phyloP scores from a whole-genome alignment of 306 rosid species.

The Oxytropis ochrocephala region DNA sequence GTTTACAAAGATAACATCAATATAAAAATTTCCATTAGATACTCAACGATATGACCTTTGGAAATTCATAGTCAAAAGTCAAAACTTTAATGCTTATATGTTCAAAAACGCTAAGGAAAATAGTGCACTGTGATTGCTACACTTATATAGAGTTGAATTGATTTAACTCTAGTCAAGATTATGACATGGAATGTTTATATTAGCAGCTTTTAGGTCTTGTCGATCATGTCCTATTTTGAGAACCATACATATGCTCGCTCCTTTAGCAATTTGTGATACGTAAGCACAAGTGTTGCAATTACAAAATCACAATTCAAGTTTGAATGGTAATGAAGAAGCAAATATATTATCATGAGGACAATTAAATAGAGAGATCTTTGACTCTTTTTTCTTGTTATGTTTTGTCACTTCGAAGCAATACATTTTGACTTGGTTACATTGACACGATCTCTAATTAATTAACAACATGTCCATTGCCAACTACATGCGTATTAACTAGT shows the following conservation, averaged over 20 bases:
- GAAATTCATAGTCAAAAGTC: neutral
- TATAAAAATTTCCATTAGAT: constrained; percentile 13
- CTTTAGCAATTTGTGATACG: constrained; percentile 17
- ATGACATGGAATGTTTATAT: neutral
- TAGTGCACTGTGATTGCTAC: constrained; percentile 16
- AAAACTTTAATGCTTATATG: constrained; percentile 28
- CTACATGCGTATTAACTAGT: constrained; percentile 8
- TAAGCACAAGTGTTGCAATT: constrained; percentile 17
- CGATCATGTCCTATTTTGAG: too few species aligned
- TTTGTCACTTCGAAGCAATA: constrained; percentile 24
- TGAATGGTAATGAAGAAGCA: constrained; percentile 20
- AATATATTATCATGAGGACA: neutral
- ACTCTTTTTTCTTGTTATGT: neutral
- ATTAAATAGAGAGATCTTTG: neutral
- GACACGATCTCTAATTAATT: neutral
- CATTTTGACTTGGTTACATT: constrained; percentile 3
- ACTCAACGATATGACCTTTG: too few species aligned
- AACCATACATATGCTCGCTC: too few species aligned
- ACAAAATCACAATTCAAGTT: constrained; percentile 24
- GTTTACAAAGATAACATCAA: constrained; percentile 15
- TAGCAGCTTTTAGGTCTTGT: constrained; percentile 9
- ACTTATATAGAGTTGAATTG: constrained; percentile 4
- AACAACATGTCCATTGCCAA: neutral
- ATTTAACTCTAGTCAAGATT: neutral
- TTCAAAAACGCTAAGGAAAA: constrained; percentile 35